Base-by-base conservation (phyloP, 2,329 filamentous ascomycete genomes). In the Fusarium guadeloupense region DNA sequence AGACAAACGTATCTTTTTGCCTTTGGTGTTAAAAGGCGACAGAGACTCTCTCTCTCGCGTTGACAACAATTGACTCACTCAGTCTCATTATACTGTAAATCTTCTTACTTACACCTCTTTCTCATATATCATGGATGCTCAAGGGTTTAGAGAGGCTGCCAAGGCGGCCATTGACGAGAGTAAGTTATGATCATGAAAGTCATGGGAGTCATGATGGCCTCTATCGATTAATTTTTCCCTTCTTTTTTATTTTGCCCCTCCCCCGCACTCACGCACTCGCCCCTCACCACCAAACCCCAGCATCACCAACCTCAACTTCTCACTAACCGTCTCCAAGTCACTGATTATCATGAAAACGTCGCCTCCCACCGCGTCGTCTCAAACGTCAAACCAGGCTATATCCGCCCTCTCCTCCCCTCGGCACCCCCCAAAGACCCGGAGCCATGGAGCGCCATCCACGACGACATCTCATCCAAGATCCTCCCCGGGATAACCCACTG, bases 401-500 rank as follows among this genome's bases (percentile, higher is more conserved):
- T 98, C 9, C 85, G 87, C 41, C 88, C 90, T 39, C 83, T 95
- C 7, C 86, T 98, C 19, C 94, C 94, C 3, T 70, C 77, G 33
- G 81, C 79, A 48, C 86, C 85, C 33, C 94, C 85, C 42, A 80
- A 83, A 64, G 80, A 85, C 54, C 90, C 83, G 69, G 92, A 89
- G 80, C 79, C 84, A 71, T 97, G 93, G 91, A 78, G 81, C 19
- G 81, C 85, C 46, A 97, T 98, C 71, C 90, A 92, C 69, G 82
- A 86, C 53, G 94, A 98, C 73, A 88, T 98, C 45, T 89, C 93
- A 68, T 79, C 83, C 38, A 91, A 95, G 73, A 97, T 98, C 72
- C 86, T 97, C 73, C 94, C 94, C 0, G 94, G 94, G 6, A 81
- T 98, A 49, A 97, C 94, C 1, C 94, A 97, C 77, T 98, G 94